Evolutionary conservation across 192 early-diverging fungal species (phyloP), one percentile per base, ranked within the genome.

Genomic region (Glomus cerebriforme): DNA sequence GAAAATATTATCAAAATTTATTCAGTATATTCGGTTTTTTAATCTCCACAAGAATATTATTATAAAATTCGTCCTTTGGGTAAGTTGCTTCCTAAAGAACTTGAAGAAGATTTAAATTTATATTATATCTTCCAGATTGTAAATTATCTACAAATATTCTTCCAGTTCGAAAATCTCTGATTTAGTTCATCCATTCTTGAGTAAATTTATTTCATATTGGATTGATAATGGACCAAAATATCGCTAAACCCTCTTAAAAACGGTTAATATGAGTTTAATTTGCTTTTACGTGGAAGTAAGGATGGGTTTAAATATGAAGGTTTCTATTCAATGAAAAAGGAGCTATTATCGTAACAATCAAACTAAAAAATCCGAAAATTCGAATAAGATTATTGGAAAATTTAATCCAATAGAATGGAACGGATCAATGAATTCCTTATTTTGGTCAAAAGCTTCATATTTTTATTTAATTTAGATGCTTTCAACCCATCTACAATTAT

Each of bases 151-250:
- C 19, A 37, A 39, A 47, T 12, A 24, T 63, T 43, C 59, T 60
- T 32, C 74, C 59, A 13, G 8, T 59, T 39, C 7, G 37, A 39
- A 39, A 39, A 39, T 8, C 37, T 39, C 37, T 26, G 1, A 54
- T 22, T 69, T 19, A n/a, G 10, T 49, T 78, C 77, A 26, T 3
- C 19, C 0, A 67, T 78, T 9, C 58, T 78, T 29, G 54, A 37
- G 8, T n/a, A 39, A 35, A 47, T 64, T 78, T 32, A 69, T 78
- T 32, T 31, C 77, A 49, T 37, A 49, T n/a, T 78, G 77, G 77
- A 78, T 78, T 26, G 10, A 78, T 24, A 35, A 60, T 37, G 17
- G 15, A 17, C 32, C 19, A 27, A 68, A 37, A 2, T 7, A 49
- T 49, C 4, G 17, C 7, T 8, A 24, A 45, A 22, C 19, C 1